Evolutionary conservation across 345 rosid species (phyloP), one percentile per base, ranked within the genome.

Genomic region (Cardamine resedifolia): DNA sequence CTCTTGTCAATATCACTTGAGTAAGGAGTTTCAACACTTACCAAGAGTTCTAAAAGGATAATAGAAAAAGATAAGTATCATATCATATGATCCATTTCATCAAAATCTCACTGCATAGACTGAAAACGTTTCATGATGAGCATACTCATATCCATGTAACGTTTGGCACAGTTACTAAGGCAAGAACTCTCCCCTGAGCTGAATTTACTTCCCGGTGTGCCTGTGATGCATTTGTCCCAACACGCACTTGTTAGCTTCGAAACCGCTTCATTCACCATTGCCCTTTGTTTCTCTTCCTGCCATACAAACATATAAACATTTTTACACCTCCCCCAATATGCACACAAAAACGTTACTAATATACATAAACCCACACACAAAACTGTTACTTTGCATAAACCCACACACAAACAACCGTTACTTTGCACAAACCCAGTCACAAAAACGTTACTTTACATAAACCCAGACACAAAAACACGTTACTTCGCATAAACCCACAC

Each of bases 211-310:
- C 98, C 98, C 7, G 96, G 97, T 6, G 93, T 72, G 19, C 89
- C 70, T 1, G 89, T 89, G 47, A 91, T 81, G 74, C 99, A 95
- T 51, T 95, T 95, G 82, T 95, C 99, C 98, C 99, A 95, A 76
- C 98, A 95, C n/a, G 66, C 80, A 41, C 84, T 87, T 2, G 98
- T 90, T 26, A 90, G 83, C 84, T 90, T 90, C 10, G 90, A 80
- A 68, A 95, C 86, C 86, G 85, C 79, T 85, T 91, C 94, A 27
- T 85, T 86, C 41, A 83, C 83, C 96, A 87, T 90, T 2, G 96
- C 98, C 49, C 79, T 90, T 56, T 95, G 90, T 78, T 88, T 82
- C 67, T 95, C 96, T 90, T 91, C 88, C 97, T 93, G 84, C 78
- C 10, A 43, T 16, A 20, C 10, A 15, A 3, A 31, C 16, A 38